phyloP scores from a whole-genome alignment of 495 filamentous ascomycete species.

The Penicillium longicatenatum region DNA sequence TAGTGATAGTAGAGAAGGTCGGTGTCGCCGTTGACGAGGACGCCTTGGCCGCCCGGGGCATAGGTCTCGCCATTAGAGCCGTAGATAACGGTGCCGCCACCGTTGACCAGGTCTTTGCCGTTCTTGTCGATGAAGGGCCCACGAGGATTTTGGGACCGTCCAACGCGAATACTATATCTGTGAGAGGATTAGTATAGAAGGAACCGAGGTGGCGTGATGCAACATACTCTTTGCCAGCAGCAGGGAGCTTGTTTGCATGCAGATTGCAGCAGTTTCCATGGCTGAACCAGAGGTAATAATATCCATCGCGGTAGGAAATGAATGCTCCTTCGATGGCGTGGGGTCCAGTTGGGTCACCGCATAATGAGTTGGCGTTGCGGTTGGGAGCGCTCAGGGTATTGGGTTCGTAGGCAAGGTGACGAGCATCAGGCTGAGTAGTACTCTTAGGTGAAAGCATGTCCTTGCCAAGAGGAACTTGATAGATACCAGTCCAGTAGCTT shows the following conservation, averaged over 20 bases:
- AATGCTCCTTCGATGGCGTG: constrained; percentile 52
- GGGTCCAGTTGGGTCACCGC: constrained; percentile 38
- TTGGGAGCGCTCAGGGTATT: constrained; percentile 22
- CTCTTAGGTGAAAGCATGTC: constrained; percentile 38
- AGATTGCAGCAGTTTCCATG: constrained; percentile 70
- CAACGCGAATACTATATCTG: constrained; percentile 50
- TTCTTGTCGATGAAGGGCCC: constrained; percentile 47
- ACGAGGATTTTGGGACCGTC: constrained; percentile 34
- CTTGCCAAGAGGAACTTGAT: constrained; percentile 58
- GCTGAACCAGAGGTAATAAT: constrained; percentile 74
- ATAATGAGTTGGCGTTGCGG: constrained; percentile 30
- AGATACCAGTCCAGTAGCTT: constrained; percentile 72
- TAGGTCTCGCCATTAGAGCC: constrained; percentile 50
- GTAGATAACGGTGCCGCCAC: constrained; percentile 48
- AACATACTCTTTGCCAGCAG: constrained; percentile 63
- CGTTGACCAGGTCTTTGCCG: constrained; percentile 38
- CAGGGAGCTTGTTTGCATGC: constrained; percentile 44
- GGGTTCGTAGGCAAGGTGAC: constrained; percentile 39
- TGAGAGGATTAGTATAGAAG: constrained; percentile 9
- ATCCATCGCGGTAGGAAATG: constrained; percentile 56
- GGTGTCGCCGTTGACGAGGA: constrained; percentile 33
- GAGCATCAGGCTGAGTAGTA: constrained; percentile 28
- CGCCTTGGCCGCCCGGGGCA: constrained; percentile 49
- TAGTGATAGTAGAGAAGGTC: constrained; percentile 54
- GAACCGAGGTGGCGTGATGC: background rate